A percentile compares a stretch with the other conserved stretches of the same genome.
Conservation (phyloP, 345 rosid species). For the Euclidium syriacum region DNA sequence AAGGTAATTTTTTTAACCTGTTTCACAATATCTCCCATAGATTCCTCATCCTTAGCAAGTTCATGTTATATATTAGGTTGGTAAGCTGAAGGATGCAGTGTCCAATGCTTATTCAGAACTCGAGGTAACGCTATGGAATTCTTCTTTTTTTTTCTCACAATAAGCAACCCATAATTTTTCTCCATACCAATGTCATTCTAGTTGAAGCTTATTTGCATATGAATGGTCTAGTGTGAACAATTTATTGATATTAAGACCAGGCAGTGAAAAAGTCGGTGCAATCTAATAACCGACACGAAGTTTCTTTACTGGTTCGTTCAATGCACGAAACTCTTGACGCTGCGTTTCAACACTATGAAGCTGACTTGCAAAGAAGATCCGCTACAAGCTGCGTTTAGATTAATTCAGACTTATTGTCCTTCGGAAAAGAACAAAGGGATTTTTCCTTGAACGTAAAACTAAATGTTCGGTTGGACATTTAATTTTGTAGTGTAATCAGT, state of each 20-base stretch:
- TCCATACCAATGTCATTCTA: not conserved
- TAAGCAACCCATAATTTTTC: slow-evolving; percentile 13
- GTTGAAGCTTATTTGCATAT: not conserved
- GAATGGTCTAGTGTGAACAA: not conserved
- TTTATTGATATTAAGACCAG: slow-evolving; percentile 34
- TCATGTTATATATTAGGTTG: too few relatives aligned
- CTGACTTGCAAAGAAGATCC: slow-evolving; percentile 32
- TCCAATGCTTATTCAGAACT: slow-evolving; percentile 73
- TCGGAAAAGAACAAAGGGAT: too few relatives aligned
- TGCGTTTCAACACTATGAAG: slow-evolving; percentile 36
- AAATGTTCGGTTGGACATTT: too few relatives aligned
- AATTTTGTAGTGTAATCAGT: too few relatives aligned
- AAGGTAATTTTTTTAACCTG: slow-evolving; percentile 49
- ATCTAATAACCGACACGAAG: slow-evolving; percentile 70
- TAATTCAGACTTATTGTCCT: too few relatives aligned
- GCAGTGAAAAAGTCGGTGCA: slow-evolving; percentile 76
- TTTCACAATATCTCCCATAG: not conserved
- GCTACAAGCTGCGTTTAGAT: slow-evolving; percentile 14
- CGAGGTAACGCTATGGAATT: slow-evolving; percentile 73
- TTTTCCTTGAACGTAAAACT: too few relatives aligned
- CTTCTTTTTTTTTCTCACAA: not conserved
- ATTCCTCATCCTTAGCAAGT: too few relatives aligned
- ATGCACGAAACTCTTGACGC: slow-evolving; percentile 68
- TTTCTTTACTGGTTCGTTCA: slow-evolving; percentile 84
- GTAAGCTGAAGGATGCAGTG: slow-evolving; percentile 83